A percentile compares a stretch with the other conserved stretches of the same genome.
Evolutionary conservation across 176 grass and related monocot genomes (phyloP).

Genomic region (Raddia guianensis): DNA sequence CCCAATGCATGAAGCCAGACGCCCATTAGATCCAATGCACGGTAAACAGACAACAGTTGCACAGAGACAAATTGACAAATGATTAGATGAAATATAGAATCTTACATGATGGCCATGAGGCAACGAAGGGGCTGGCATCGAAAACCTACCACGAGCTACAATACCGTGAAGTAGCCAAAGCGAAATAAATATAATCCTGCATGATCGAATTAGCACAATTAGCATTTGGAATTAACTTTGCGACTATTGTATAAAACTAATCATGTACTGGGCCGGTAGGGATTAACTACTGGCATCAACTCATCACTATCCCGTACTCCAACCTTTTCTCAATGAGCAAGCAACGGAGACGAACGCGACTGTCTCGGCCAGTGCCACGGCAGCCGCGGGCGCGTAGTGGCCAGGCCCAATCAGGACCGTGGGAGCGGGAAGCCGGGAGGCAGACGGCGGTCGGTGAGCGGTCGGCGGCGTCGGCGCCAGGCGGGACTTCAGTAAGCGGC

Average conservation of each 20-base stretch:
- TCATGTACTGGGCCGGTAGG: not conserved
- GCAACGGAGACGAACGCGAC: too few relatives aligned
- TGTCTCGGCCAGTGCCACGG: too few relatives aligned
- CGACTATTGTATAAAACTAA: not conserved
- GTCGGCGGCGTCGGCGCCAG: too few relatives aligned
- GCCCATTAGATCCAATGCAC: conserved; percentile 19
- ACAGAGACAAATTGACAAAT: not conserved
- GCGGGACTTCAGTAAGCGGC: too few relatives aligned
- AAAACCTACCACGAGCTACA: too few relatives aligned
- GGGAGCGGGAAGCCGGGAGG: too few relatives aligned
- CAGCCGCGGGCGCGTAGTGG: too few relatives aligned
- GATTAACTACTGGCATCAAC: not conserved
- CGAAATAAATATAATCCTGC: conserved; percentile 83
- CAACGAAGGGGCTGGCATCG: too few relatives aligned
- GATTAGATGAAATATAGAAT: not conserved
- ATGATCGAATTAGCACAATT: conserved; percentile 12
- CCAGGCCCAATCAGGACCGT: too few relatives aligned
- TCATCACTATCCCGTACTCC: not conserved
- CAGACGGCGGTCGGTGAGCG: too few relatives aligned
- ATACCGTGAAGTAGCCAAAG: conserved; percentile 89
- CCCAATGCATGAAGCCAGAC: conserved; percentile 60
- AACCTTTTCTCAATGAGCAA: not conserved
- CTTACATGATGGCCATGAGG: too few relatives aligned
- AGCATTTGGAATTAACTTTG: conserved; percentile 5
- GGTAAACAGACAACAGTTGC: conserved; percentile 19